Evolutionary conservation across 169 alveolate genomes (phyloP), one percentile per base, ranked within the genome.

Genomic region (Eimeria necatrix): DNA sequence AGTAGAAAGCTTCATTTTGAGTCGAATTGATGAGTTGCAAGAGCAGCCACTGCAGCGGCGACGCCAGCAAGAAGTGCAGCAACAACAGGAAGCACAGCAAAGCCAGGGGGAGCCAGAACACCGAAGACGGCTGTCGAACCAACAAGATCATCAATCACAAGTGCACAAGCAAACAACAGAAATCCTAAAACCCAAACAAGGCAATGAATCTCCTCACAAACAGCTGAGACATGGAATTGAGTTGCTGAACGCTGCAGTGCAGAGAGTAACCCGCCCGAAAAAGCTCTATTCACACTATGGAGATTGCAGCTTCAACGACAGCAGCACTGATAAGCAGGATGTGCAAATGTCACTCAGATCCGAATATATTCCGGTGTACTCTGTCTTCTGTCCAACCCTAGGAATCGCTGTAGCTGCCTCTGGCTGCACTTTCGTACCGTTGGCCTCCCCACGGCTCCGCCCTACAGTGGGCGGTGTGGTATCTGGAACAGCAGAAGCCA

Each of bases 341-440:
- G n/a, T 16, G 59, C 74, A 52, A 20, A 26, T 81, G 24, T 22
- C 22, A 20, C 10, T 53, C 52, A 5, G 59, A 22, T 73, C 90
- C 7, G 73, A 49, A 52, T 81, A 49, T 70, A 20, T 73, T 53
- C 74, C 73, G 8, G 90, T 81, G 53, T 53, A 81, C 53, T 70
- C 74, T 12, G n/a, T 81, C 49, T 81, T 41, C 60, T 51, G 74
- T 26, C 90, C 73, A 5, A 81, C 74, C 24, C 74, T 81, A 52
- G 68, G 90, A 18, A 51, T 81, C 52, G 73, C 90, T 81, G 90
- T 51, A 16, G 60, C 74, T 52, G 90, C 73, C 10, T 51, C 52
- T 8, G 90, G 90, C 24, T 51, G 90, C 90, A 24, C 46, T 41
- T 48, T 49, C 16, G 9, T 49, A 16, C 52, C 87, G 22, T 14